A percentile compares a stretch with the other conserved stretches of the same genome.
phyloP scores from a whole-genome alignment of 106 monocot species.

The Phalaenopsis equestris region DNA sequence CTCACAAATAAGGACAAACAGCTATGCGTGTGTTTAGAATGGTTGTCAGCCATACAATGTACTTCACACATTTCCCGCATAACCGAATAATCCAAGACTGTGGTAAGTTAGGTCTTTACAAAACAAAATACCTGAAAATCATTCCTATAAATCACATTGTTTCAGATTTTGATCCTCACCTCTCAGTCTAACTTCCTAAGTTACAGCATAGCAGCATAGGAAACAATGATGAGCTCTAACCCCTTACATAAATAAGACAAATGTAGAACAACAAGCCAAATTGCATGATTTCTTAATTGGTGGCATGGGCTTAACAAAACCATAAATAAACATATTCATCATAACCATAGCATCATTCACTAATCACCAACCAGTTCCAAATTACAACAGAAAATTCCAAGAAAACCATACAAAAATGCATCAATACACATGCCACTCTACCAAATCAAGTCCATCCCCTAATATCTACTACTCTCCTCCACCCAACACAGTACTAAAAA shows the following conservation, averaged over 20 bases:
- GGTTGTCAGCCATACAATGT: too few relatives aligned
- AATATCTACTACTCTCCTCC: neutral
- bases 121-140: neutral
- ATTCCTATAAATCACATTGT: neutral
- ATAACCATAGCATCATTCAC: neutral
- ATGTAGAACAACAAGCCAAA: neutral
- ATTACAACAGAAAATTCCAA: neutral
- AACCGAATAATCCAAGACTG: too few relatives aligned
- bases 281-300: neutral
- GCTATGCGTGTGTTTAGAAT: too few relatives aligned
- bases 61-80: too few relatives aligned
- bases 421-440: neutral
- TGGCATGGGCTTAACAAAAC: neutral
- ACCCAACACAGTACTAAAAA: neutral
- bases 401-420: neutral
- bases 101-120: too few relatives aligned
- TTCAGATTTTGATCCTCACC: neutral
- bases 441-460: neutral
- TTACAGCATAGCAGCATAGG: neutral
- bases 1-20: too few relatives aligned
- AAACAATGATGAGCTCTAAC: neutral
- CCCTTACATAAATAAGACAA: neutral
- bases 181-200: neutral
- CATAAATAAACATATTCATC: neutral
- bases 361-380: neutral